Evolutionary conservation across 163 green algal genomes (phyloP).

Genomic region (Volvox carteri): DNA sequence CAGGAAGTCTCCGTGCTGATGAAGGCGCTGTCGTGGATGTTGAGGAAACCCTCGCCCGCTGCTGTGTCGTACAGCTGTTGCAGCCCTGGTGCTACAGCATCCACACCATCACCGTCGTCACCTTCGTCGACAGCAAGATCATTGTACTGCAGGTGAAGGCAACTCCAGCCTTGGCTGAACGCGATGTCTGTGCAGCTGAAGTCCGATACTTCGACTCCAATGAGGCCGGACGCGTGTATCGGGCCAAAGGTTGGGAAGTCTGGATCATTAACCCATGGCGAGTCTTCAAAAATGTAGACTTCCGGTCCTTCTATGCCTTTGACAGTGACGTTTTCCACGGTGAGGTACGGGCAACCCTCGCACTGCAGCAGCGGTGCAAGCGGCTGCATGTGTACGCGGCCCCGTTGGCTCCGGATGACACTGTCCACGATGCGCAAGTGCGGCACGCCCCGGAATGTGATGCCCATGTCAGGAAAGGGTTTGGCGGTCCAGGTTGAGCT

Average conservation of each 20-base stretch:
- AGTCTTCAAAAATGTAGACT: neutral
- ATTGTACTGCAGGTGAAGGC: neutral
- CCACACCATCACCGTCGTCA: neutral
- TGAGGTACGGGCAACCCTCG: neutral
- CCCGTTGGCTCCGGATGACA: neutral
- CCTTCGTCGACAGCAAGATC: neutral
- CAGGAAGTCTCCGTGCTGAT: neutral
- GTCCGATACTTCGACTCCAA: neutral
- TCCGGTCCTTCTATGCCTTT: neutral
- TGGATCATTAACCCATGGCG: neutral
- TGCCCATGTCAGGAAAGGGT: neutral
- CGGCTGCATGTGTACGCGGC: neutral
- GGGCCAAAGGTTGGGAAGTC: neutral
- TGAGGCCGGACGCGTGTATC: neutral
- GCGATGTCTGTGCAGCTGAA: neutral
- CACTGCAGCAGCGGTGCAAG: neutral
- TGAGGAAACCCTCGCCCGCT: neutral
- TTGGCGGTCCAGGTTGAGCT: neutral
- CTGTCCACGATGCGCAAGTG: neutral
- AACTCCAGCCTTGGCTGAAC: neutral
- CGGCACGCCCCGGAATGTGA: neutral
- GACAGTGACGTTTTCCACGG: neutral
- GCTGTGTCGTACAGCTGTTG: slow-evolving; percentile 10
- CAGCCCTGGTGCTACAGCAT: neutral
- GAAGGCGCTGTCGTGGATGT: neutral